Base-by-base conservation (phyloP, 1,284 basidiomycete species). In the Ustilago shanxiensis region DNA sequence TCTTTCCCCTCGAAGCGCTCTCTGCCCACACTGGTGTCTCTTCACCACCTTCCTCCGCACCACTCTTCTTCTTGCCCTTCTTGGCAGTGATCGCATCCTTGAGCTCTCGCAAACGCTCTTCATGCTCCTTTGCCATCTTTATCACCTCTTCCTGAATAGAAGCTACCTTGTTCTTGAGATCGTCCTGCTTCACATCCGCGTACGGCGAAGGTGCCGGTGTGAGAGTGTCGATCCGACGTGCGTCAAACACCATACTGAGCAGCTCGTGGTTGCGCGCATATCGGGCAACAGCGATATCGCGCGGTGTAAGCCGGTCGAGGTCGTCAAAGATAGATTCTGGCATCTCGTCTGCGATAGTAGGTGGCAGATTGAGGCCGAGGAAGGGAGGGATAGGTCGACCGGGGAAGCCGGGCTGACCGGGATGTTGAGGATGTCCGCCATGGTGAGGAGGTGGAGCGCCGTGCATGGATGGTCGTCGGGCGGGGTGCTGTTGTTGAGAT, bases 181-280 rank as follows among this genome's bases (percentile, higher is more conserved):
- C 72, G 3, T 67, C 53, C 31, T 50, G n/a, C 29, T 76, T 62
- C 18, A 74, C 67, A 5, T 62, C 47, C 1, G 77, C 66, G 44
- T 85, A 85, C n/a, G 79, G 73, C 33, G 80, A 80, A 1, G 77
- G 66, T 0, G 83, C 77, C 2, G 81, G 74, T 16, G 60, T 52
- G 29, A 83, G 66, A 33, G 68, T 73, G 52, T 84, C 82, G 26
- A 85, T 78, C 39, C 81, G 61, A 31, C 80, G 63, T 10, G 83
- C 78, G 41, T 84, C 84, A 49, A 86, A 82, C 26, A 86, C 56
- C 50, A 69, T 66, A n/a, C 75, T 77, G 31, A 86, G 60, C 22
- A 83, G 69, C 50, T 82, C 81, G 71, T 86, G 84, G 50, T 84
- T 82, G 54, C 70, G 70, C n/a, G 75, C 78, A 60, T 83, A 86